Base-by-base conservation (phyloP, 495 filamentous ascomycete species). In the Daldinia loculata region DNA sequence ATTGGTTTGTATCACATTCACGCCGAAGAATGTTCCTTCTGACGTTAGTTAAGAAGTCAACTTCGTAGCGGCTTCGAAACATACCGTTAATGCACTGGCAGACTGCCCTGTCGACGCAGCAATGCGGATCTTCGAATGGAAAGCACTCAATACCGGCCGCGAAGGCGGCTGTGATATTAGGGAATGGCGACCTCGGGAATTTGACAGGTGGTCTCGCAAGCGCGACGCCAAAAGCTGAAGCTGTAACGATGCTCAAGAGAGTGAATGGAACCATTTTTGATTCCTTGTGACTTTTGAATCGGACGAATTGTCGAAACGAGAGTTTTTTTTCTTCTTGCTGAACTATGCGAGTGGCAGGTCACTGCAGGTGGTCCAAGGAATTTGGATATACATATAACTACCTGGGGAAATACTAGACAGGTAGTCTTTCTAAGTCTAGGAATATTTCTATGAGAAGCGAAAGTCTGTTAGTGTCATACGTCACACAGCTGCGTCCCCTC, bases 81-180 rank as follows among this genome's bases (percentile, higher is more conserved):
- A 15, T 58, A 74, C 74, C 74, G 15, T 74, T 74, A 19, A n/a
- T 34, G 43, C 74, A 76, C 14, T 74, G 43, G 68, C 74, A 76
- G 17, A 76, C 67, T 7, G 58, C 50, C 3, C 19, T 11, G 27
- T 57, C 39, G n/a, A 76, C 52, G 39, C 74, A 76, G 43, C 74
- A 76, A 24, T 65, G 61, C 29, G 67, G 68, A 45, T 76, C 71
- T 43, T 69, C 64, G 61, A 76, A 76, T 9, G 74, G 74, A 14
- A 74, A 34, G 39, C 74, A 76, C 32, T 65, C 32, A 14, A 48
- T 51, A 34, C 36, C 26, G 29, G 9, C 39, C 6, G 61, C 30
- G 34, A 66, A 65, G 1, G 39, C 17, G 22, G 24, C 12, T 2
- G 61, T 69, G 41, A 55, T 32, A 26, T 69, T 69, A 30, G 41